Evolutionary conservation across 1,284 basidiomycete genomes (phyloP).

Genomic region (Takashimella koratensis): DNA sequence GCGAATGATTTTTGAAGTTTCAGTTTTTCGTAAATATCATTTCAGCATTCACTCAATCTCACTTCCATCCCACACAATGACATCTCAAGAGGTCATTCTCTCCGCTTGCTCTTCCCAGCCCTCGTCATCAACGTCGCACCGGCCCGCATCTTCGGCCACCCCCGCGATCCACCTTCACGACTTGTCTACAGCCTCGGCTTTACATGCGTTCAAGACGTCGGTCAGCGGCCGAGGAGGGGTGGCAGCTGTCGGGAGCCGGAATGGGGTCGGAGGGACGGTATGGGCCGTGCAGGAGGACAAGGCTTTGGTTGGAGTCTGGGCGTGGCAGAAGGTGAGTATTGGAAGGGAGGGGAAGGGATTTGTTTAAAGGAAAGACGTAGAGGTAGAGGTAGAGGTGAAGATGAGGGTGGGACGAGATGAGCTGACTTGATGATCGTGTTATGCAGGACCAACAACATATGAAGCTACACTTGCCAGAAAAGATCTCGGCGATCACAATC

Average conservation of each 20-base stretch:
- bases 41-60: no score
- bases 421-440: slow-evolving; percentile 2
- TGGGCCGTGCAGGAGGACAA: slow-evolving; percentile 51
- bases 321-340: slow-evolving; percentile 50
- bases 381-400: background rate
- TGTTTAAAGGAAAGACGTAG: no score
- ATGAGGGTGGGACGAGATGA: background rate
- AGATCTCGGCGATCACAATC: slow-evolving; percentile 70
- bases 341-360: background rate
- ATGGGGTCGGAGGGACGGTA: slow-evolving; percentile 45
- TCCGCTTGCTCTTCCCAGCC: slow-evolving; percentile 36
- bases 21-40: no score
- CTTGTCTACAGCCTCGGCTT: slow-evolving; percentile 39
- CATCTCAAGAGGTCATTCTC: slow-evolving; percentile 44
- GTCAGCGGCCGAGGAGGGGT: slow-evolving; percentile 33
- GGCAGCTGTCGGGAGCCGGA: slow-evolving; percentile 30
- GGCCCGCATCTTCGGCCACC: slow-evolving; percentile 23
- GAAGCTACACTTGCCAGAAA: slow-evolving; percentile 86
- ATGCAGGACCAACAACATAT: slow-evolving; percentile 76
- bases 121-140: slow-evolving; percentile 13
- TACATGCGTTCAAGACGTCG: slow-evolving; percentile 50
- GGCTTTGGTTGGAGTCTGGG: slow-evolving; percentile 49
- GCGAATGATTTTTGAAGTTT: no score
- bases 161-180: slow-evolving; percentile 49
- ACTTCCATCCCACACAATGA: no score